A percentile compares a stretch with the other conserved stretches of the same genome.
Evolutionary conservation across 331 rosid genomes (phyloP).

Genomic region (Acacia pycnantha): DNA sequence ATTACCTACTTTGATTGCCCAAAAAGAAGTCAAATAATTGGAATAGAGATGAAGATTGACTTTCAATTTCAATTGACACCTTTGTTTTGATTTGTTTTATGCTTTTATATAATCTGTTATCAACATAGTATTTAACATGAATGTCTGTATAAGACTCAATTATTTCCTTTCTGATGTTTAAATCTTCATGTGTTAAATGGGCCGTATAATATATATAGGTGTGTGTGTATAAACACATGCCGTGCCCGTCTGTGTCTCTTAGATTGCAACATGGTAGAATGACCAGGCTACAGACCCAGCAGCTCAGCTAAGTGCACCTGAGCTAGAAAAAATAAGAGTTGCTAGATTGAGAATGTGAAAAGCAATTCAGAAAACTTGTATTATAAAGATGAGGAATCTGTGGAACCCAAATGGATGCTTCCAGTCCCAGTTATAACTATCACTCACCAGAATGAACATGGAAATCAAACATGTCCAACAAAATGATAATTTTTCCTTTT

Average conservation of each 20-base stretch:
- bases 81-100: neutral
- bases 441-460: neutral
- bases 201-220: too few relatives aligned
- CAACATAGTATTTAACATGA: neutral
- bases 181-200: neutral
- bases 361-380: neutral
- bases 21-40: neutral
- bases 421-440: neutral
- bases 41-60: neutral
- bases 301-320: constrained; percentile 31
- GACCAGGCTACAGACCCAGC: constrained; percentile 33
- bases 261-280: constrained; percentile 28
- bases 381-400: neutral
- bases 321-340: constrained; percentile 32
- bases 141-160: neutral
- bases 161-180: neutral
- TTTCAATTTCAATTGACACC: neutral
- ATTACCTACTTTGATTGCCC: constrained; percentile 11
- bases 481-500: neutral
- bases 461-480: neutral
- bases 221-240: too few relatives aligned
- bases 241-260: neutral
- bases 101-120: neutral
- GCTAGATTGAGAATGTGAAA: constrained; percentile 1
- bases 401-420: neutral